These are phyloP conservation scores for Perkinsela sp. DNA, from an alignment of 208 protist species.

Conservation along the genomic window DNA sequence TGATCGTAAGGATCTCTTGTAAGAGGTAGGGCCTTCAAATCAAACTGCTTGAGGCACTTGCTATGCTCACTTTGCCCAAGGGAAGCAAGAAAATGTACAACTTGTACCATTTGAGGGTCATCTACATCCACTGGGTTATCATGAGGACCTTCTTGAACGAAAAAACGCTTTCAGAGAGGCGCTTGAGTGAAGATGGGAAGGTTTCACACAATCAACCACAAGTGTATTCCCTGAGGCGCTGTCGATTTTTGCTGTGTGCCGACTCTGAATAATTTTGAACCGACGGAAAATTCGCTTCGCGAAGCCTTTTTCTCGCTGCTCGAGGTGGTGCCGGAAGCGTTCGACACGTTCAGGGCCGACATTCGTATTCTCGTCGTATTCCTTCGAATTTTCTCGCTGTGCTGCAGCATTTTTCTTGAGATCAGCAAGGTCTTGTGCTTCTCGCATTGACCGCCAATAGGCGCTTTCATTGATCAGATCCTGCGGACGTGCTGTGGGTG, in stretches of 20 bases:
- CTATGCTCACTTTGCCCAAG: too few relatives aligned
- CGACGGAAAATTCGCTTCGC: background rate
- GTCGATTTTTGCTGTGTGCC: background rate
- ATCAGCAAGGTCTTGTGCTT: background rate
- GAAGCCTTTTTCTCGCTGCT: background rate
- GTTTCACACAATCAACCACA: background rate
- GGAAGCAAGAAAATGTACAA: background rate
- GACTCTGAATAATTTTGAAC: background rate
- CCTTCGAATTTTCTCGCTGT: background rate
- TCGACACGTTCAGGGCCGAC: background rate
- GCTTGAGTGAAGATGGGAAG: background rate
- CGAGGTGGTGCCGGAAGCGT: background rate
- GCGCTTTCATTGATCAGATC: background rate
- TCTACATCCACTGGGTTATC: background rate
- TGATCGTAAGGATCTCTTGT: background rate
- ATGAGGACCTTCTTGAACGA: background rate
- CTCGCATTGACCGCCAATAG: background rate
- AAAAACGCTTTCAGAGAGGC: background rate
- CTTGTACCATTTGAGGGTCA: background rate
- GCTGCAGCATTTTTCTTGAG: background rate
- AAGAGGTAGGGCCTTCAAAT: too few relatives aligned
- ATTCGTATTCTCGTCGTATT: background rate
- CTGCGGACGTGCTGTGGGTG: background rate
- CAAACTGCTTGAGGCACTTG: too few relatives aligned
- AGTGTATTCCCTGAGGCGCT: background rate